Evolutionary conservation across 225 moss, liverwort and hornwort genomes (phyloP).

Genomic region (Physcomitrellopsis africana): DNA sequence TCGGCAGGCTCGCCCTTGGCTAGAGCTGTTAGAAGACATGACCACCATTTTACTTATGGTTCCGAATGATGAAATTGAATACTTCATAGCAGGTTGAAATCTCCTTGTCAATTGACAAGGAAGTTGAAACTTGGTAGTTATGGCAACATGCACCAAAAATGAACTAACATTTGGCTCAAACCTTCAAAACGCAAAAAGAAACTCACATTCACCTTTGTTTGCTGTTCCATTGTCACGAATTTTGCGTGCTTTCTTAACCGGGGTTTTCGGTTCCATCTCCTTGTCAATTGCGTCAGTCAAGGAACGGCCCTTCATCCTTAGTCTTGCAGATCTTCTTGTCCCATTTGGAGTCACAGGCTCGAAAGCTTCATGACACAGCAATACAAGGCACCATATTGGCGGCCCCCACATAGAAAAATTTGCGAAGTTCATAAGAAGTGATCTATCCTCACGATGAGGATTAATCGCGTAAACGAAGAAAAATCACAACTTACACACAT

Average conservation of each 20-base stretch:
- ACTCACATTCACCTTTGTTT: slow-evolving; percentile 39
- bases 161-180: neutral
- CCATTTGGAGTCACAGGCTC: slow-evolving; percentile 54
- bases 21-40: slow-evolving; percentile 28
- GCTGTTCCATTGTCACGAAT: slow-evolving; percentile 46
- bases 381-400: slow-evolving; percentile 24
- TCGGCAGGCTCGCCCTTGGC: slow-evolving; percentile 23
- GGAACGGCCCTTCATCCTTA: slow-evolving; percentile 60
- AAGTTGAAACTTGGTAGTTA: neutral
- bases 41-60: slow-evolving; percentile 16
- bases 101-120: no score
- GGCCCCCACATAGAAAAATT: slow-evolving; percentile 5
- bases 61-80: neutral
- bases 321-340: slow-evolving; percentile 86
- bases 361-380: slow-evolving; percentile 39
- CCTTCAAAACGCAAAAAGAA: neutral
- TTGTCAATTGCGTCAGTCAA: slow-evolving; percentile 59
- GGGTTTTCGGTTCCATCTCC: slow-evolving; percentile 49
- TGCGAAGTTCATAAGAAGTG: neutral
- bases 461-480: slow-evolving; percentile 3
- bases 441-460: neutral
- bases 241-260: slow-evolving; percentile 63
- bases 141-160: slow-evolving; percentile 6
- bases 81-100: slow-evolving; percentile 2
- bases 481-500: slow-evolving; percentile 7